Percentiles rank a stretch among this genome's conserved stretches.
phyloP scores from a whole-genome alignment of 139 green algal genomes.

The Eudorina sp. region DNA sequence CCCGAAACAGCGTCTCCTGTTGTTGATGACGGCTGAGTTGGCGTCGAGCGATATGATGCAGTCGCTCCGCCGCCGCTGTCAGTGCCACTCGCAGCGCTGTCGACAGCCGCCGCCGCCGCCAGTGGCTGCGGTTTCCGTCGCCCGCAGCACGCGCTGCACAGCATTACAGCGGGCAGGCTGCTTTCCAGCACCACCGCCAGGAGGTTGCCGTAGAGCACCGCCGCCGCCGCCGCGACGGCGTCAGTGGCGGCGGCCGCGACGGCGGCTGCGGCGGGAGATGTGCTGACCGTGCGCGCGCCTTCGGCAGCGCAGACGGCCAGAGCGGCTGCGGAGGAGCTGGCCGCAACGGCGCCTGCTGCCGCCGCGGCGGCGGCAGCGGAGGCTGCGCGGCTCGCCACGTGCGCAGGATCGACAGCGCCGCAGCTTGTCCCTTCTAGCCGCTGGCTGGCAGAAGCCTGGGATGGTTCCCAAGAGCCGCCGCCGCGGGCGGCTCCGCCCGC shows the following conservation, averaged over 20 bases:
- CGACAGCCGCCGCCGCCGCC: neutral
- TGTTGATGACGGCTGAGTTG: too few relatives aligned
- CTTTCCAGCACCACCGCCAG: constrained; percentile 19
- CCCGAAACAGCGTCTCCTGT: neutral
- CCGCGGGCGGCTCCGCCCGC: too few relatives aligned
- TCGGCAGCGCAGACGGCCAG: neutral
- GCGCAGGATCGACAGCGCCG: neutral
- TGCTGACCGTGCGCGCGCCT: too few relatives aligned
- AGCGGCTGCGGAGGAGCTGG: neutral
- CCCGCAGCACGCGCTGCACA: constrained; percentile 7
- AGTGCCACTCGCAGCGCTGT: neutral
- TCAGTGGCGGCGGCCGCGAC: neutral
- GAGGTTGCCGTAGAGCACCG: neutral
- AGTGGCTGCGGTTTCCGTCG: too few relatives aligned
- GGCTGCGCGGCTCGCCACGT: too few relatives aligned
- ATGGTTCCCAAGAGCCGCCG: too few relatives aligned
- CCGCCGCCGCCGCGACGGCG: neutral
- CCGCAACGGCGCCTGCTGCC: neutral
- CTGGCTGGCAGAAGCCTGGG: too few relatives aligned
- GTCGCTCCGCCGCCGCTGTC: neutral
- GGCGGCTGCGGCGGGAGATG: neutral
- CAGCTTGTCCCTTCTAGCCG: too few relatives aligned
- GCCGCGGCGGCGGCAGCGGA: neutral
- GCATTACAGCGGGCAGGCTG: neutral
- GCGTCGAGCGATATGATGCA: neutral